Base-by-base conservation (phyloP, 1,284 basidiomycete species). In the Trichosporon sp. region DNA sequence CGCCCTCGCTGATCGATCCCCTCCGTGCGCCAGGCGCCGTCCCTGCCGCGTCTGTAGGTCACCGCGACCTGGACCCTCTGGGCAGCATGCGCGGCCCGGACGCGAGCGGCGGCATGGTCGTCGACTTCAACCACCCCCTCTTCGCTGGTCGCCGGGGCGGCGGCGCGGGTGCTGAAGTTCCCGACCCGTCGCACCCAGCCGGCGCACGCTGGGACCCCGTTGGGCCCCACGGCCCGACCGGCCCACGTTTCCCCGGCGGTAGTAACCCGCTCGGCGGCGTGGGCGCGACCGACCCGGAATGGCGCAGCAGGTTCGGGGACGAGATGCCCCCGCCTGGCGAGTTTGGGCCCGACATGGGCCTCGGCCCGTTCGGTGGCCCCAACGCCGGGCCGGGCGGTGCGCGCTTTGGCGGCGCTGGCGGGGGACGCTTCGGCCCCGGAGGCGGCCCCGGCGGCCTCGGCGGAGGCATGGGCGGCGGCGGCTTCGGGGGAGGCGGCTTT, bases 131-230 rank as follows among this genome's bases (percentile, higher is more conserved):
- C 70, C 85, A 87, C 75, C 85, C 86, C 0, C 77, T 87, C 42
- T 87, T 87, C 73, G 77, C 76, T 63, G 73, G 74, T 8, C 69
- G 80, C 13, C 66, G 75, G 13, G 72, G 68, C 18, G 25, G 62
- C 2, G 73, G 74, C 23, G 70, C 66, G 0, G 73, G 68, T n/a
- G 35, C 35, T 42, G 38, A 42, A n/a, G 38, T 42, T n/a, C 31
- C 68, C 8, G 72, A 68, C 4, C 65, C 62, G 79, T 80, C 38
- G 12, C 76, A 84, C 44, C 81, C 83, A 9, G 85, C 85, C 0
- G 86, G 86, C 0, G 83, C 86, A 13, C 73, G 86, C 21, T 87
- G 86, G 80, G 86, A 87, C 73, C 86, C 86, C 0, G 82, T 87
- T 7, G 85, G 84, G 18, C 85, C 85, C 12, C 76, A 73, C 8